Base-by-base conservation (phyloP, 352 stramenopile species). In the Globisporangium cederbergense region DNA sequence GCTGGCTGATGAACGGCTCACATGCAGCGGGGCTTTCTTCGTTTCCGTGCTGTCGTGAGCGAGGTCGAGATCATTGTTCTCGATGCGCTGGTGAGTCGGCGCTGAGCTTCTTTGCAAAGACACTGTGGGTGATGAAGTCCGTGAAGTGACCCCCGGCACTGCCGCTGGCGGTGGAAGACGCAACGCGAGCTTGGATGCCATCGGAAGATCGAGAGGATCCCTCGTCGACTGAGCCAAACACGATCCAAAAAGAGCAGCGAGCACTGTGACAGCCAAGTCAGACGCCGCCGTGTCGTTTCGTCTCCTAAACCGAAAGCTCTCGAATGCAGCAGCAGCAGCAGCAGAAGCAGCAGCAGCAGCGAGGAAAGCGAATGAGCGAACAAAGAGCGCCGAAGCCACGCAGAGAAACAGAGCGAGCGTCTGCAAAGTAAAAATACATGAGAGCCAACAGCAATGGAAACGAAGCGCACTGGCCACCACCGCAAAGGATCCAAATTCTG, bases 111-210 rank as follows among this genome's bases (percentile, higher is more conserved):
- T 57, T 16, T 32, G 10, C 18, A 11, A 5, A 46, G 32, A 43
- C 10, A 20, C 36, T 25, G 32, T 11, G 7, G 32, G 57, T 7
- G 46, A 16, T 45, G 22, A 20, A 20, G 16, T n/a, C 28, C 42
- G 50, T 0, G 42, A 28, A 20, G 57, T 46, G 22, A 43, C 22
- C 25, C 30, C 28, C 7, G 57, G 1, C 4, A 8, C 18, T 52
- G 28, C 25, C 16, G 43, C 40, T 13, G 57, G 14, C 7, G 57
- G 57, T 7, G 42, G 50, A 3, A 47, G 50, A 30, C 59, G 22
- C n/a, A 52, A 16, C 8, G 59, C 51, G 47, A 58, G 38, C 60
- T 60, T 65, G 49, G 60, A 65, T 6, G 50, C 9, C 60, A 65
- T 65, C 22, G n/a, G 18, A 47, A 40, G 30, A 34, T 46, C n/a